Conservation (phyloP, 2,329 filamentous ascomycete genomes). For the Trichocomaceae sp. region DNA sequence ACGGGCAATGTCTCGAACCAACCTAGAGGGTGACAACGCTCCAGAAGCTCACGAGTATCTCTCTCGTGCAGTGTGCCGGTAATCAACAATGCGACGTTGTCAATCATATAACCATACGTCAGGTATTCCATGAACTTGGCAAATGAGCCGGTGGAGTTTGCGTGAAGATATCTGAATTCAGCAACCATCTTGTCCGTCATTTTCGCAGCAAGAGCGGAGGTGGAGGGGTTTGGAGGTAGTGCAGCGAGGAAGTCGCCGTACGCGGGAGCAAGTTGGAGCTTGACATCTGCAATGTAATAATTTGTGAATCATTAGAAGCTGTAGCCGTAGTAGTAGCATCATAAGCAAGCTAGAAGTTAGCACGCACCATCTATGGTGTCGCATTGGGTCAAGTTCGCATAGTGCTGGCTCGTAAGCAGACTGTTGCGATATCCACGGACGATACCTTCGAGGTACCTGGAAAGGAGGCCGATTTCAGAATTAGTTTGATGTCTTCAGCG, state of each 20-base stretch:
- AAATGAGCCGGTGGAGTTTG: slow-evolving; percentile 84
- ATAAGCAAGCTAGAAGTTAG: not conserved
- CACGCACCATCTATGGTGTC: slow-evolving; percentile 84
- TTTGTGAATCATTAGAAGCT: slow-evolving; percentile 9
- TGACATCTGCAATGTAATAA: slow-evolving; percentile 63
- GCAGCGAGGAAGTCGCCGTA: slow-evolving; percentile 95
- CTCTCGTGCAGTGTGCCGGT: slow-evolving; percentile 96
- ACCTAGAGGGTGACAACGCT: slow-evolving; percentile 91
- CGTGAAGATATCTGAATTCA: slow-evolving; percentile 93
- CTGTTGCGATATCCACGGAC: slow-evolving; percentile 94
- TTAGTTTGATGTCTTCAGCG: not conserved
- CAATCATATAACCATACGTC: slow-evolving; percentile 99
- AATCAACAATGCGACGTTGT: slow-evolving; percentile 96
- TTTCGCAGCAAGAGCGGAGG: slow-evolving; percentile 86
- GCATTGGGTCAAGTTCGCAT: slow-evolving; percentile 94
- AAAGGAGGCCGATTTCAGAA: not conserved
- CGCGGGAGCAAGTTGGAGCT: slow-evolving; percentile 90
- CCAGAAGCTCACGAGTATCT: slow-evolving; percentile 89
- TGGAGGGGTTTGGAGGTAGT: slow-evolving; percentile 93
- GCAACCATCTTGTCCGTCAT: slow-evolving; percentile 97
- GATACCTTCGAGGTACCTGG: slow-evolving; percentile 92
- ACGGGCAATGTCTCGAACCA: slow-evolving; percentile 99
- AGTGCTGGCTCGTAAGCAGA: slow-evolving; percentile 82
- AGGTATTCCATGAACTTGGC: slow-evolving; percentile 97
- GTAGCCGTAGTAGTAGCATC: slow-evolving; percentile 9